Evolutionary conservation across 495 filamentous ascomycete genomes (phyloP), one percentile per base, ranked within the genome.

Genomic region (Penicillium robsamsonii): DNA sequence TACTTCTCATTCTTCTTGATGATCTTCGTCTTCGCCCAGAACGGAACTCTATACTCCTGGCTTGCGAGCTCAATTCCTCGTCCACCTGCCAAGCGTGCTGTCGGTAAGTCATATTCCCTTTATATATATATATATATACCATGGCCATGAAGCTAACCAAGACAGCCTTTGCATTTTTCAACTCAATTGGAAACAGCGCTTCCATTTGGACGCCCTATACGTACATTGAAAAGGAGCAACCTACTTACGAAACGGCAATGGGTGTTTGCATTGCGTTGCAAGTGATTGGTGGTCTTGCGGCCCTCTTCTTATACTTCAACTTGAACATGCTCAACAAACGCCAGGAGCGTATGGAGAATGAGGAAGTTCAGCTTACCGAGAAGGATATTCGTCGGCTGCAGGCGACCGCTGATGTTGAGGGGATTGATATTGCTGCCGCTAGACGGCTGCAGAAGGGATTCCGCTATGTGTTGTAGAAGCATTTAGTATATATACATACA

Each of bases 201-300:
- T 75, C 70, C 56, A 81, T 82, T 58, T 83, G 79, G 79, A 81
- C 80, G 0, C 76, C 79, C 0, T 82, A 75, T 40, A 83, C 78
- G 15, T 83, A 83, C 54, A 60, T 68, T 15, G 55, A 57, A 0
- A 41, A 47, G 5, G 74, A 76, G 30, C 33, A 38, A 4, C 78
- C 76, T 1, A 64, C 75, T 54, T 83, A 77, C 61, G 59, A 60
- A 0, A 72, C 68, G 0, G 78, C 79, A 5, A 69, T 83, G 68
- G 75, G 70, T 17, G 69, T 78, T 0, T 76, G 72, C 55, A 79
- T 80, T 56, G 79, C 64, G 4, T 67, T 83, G n/a, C 75, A 78
- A 65, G 61, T 31, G 0, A 13, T 81, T 4, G 75, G 75, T 4
- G 67, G 46, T 2, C 51, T 72, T 27, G 66, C 61, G 35, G 78